These are phyloP conservation scores for Calonectria pteridis DNA, from an alignment of 2,329 filamentous ascomycete genomes.

Conservation along the genomic window DNA sequence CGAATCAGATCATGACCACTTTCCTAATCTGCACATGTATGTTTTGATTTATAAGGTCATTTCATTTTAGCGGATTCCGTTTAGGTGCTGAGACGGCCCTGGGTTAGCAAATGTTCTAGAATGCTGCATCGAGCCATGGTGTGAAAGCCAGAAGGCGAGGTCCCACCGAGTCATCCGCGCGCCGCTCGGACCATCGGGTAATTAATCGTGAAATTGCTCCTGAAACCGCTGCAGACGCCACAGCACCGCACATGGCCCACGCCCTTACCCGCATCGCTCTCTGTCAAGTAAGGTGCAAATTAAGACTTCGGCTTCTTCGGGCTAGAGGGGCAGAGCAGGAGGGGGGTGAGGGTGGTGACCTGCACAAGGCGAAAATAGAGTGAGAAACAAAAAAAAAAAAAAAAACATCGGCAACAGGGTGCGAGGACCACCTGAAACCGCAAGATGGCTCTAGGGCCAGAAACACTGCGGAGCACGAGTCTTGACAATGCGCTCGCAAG, in stretches of 20 bases:
- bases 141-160: not conserved
- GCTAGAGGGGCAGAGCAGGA: too few species aligned
- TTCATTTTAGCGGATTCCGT: not conserved
- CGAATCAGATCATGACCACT: not conserved
- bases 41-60: not conserved
- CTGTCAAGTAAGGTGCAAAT: not conserved
- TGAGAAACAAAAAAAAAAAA: not conserved
- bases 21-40: not conserved
- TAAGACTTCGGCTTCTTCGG: not conserved
- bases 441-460: not conserved
- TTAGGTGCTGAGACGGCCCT: not conserved
- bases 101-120: slow-evolving; percentile 5
- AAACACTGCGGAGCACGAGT: not conserved
- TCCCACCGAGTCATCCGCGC: not conserved
- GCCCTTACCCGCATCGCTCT: not conserved
- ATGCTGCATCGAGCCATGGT: not conserved
- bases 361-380: not conserved
- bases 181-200: slow-evolving; percentile 9
- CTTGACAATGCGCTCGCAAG: not conserved
- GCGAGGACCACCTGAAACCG: slow-evolving; percentile 1
- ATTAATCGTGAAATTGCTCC: slow-evolving; percentile 4
- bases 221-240: slow-evolving; percentile 7
- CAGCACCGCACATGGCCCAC: not conserved
- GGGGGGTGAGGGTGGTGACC: too few species aligned
- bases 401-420: not conserved